Evolutionary conservation across 257 asterid species (phyloP), one percentile per base, ranked within the genome.

Genomic region (Knoxia roxburghii): DNA sequence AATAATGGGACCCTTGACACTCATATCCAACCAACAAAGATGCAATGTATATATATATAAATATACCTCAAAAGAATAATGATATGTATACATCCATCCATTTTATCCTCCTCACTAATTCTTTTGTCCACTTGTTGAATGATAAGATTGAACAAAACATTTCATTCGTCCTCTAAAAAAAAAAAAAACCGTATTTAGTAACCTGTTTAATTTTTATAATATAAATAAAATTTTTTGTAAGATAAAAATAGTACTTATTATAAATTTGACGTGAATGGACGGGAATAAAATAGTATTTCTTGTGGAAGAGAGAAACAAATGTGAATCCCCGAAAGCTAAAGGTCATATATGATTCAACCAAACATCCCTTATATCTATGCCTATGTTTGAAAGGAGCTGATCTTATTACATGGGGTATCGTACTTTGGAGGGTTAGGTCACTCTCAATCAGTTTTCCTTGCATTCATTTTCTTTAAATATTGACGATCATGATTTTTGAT

Each of bases 1-100:
- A 41, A 39, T 41, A 41, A 41, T 62, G 87, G 84, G 83, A 15
- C 85, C 83, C 77, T 60, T 46, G 66, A 54, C 41, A 64, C 75
- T 33, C 33, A 58, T 64, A 51, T 68, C 75, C 79, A 75, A 69
- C 67, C 54, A 65, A 57, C 67, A 69, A 50, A 71, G 67, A 71
- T 53, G 60, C 43, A 68, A 45, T 56, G 10, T 24, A 48, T 20
- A 48, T 48, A 51, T 51, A 18, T 51, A 51, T 51, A 18, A 7
- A 51, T 23, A 11, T 27, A 64, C 57, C 64, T 64, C 29, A 37
- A 46, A 62, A 60, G 63, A 57, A 17, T 57, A 63, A 68, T 63
- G 67, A 62, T 33, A 27, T 33, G 45, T 30, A 55, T 69, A 51
- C 41, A 71, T 71, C 40, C 40, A 68, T 30, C 18, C 46, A 39